Evolutionary conservation across 2,329 filamentous ascomycete genomes (phyloP).

Genomic region (Corniculantispora saksenae): DNA sequence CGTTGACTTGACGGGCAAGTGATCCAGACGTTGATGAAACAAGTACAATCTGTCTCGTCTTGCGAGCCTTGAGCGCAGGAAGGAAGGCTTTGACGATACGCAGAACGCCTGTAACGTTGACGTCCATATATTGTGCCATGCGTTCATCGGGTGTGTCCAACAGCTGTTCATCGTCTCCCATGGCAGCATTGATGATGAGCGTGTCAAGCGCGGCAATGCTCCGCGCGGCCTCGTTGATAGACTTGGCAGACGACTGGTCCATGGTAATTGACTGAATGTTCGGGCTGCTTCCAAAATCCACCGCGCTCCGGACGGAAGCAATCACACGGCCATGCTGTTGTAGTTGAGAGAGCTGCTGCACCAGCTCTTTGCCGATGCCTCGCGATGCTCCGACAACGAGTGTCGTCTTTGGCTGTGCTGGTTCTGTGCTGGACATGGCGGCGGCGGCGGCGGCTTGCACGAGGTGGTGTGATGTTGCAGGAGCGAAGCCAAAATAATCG

Average conservation of each 20-base stretch:
- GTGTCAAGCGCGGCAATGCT: conserved; percentile 16
- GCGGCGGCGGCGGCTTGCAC: not conserved
- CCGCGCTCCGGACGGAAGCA: conserved; percentile 3
- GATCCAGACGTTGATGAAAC: conserved; percentile 14
- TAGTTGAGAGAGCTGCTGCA: conserved; percentile 11
- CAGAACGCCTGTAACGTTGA: conserved; percentile 17
- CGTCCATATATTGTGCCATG: conserved; percentile 15
- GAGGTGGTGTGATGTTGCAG: not conserved
- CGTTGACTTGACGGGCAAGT: conserved; percentile 11
- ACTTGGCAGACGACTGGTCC: conserved; percentile 15
- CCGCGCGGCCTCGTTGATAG: conserved; percentile 11
- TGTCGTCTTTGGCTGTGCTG: conserved; percentile 7
- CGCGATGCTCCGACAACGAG: conserved; percentile 17
- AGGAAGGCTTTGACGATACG: conserved; percentile 18
- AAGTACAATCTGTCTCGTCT: conserved; percentile 17
- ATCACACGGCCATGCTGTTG: not conserved
- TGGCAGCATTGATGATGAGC: conserved; percentile 18
- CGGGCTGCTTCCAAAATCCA: not conserved
- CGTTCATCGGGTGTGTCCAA: conserved; percentile 14
- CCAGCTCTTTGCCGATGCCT: conserved; percentile 16
- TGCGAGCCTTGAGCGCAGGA: conserved; percentile 14
- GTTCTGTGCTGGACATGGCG: not conserved
- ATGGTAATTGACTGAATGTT: conserved; percentile 7
- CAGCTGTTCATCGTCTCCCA: conserved; percentile 8
- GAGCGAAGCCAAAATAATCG: conserved; percentile 4